These are phyloP conservation scores for Fusarium nurragi DNA, from an alignment of 2,329 filamentous ascomycete species.

Conservation along the genomic window DNA sequence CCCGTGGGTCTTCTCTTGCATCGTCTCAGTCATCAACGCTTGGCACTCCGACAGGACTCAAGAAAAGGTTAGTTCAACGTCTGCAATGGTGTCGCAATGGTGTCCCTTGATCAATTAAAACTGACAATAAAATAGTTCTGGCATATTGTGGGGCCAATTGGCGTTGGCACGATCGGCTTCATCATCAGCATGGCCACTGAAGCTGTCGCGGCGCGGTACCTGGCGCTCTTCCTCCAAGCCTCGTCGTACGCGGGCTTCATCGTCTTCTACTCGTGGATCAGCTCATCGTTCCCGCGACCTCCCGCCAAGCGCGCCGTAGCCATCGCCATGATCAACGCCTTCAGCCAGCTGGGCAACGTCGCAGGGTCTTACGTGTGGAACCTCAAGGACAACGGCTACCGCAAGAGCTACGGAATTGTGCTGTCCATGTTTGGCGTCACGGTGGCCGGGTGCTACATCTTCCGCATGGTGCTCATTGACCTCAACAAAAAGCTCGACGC, in stretches of 20 bases:
- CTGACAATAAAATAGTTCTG: constrained; percentile 56
- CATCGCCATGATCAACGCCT: constrained; percentile 68
- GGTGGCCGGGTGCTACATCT: constrained; percentile 60
- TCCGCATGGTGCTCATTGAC: constrained; percentile 57
- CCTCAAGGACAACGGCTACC: constrained; percentile 66
- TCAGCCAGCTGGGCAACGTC: constrained; percentile 66
- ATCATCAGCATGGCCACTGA: constrained; percentile 68
- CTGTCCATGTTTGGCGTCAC: constrained; percentile 71
- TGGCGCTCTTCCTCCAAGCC: constrained; percentile 68
- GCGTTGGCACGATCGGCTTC: constrained; percentile 65
- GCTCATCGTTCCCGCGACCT: constrained; percentile 65
- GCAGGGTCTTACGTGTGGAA: constrained; percentile 72
- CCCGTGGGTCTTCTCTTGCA: constrained; percentile 67
- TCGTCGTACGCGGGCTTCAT: constrained; percentile 67
- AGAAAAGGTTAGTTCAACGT: constrained; percentile 56
- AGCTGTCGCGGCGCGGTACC: constrained; percentile 65
- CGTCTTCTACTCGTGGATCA: constrained; percentile 68
- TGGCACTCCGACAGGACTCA: constrained; percentile 65
- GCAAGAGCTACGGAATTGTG: constrained; percentile 72
- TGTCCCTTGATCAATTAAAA: neutral
- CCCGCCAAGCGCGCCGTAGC: constrained; percentile 70
- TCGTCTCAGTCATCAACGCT: constrained; percentile 64
- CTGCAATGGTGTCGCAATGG: neutral
- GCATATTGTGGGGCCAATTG: constrained; percentile 65
- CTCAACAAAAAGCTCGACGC: constrained; percentile 60